phyloP scores from a whole-genome alignment of 2,329 filamentous ascomycete genomes.

The Alternaria metachromatica region DNA sequence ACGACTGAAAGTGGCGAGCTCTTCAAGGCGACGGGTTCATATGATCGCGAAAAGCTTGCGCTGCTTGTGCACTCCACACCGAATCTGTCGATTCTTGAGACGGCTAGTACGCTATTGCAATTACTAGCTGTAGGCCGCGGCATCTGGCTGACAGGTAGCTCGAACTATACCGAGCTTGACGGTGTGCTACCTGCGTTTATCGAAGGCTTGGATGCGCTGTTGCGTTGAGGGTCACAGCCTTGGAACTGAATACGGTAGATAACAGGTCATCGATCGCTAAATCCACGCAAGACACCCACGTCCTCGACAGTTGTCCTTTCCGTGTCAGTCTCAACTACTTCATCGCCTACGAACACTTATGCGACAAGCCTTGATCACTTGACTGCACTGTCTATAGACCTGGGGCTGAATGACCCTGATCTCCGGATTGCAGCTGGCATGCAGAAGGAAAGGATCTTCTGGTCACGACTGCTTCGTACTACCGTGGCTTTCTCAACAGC shows the following conservation, averaged over 20 bases:
- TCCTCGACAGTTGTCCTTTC: background rate
- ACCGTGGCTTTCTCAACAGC: background rate
- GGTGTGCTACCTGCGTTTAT: constrained; percentile 24
- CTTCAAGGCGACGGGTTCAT: constrained; percentile 15
- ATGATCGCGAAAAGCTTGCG: constrained; percentile 23
- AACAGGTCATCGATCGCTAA: background rate
- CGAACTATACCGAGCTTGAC: constrained; percentile 29
- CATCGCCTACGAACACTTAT: background rate
- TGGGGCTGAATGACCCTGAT: background rate
- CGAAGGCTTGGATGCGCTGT: constrained; percentile 20
- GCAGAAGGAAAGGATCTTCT: background rate
- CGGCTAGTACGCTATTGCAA: constrained; percentile 16
- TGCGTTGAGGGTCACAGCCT: constrained; percentile 6
- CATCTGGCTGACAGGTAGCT: constrained; percentile 24
- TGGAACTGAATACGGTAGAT: constrained; percentile 3
- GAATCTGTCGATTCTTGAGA: constrained; percentile 14
- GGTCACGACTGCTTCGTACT: background rate
- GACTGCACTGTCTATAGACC: background rate
- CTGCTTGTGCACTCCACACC: constrained; percentile 31
- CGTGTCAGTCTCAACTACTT: background rate
- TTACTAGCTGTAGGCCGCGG: constrained; percentile 21
- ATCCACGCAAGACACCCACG: background rate
- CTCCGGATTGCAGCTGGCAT: background rate
- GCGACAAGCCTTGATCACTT: background rate
- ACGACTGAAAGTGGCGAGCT: constrained; percentile 4